Base-by-base conservation (phyloP, 345 rosid genomes). In the Lepidium didymum region DNA sequence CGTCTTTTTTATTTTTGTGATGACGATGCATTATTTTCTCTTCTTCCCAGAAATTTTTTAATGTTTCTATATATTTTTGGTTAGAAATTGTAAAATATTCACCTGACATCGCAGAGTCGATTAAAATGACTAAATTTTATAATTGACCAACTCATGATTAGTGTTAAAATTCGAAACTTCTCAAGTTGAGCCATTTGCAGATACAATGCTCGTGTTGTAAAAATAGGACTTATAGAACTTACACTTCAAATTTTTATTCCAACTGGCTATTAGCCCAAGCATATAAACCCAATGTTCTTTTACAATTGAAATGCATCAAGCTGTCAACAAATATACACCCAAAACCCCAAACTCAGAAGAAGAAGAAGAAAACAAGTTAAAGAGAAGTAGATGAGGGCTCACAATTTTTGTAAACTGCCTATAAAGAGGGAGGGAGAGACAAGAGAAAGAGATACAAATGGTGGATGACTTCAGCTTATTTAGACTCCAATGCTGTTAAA, bases 381-480 rank as follows among this genome's bases (percentile, higher is more conserved):
- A 73, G 55, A 49, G 0, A 73, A 59, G 35, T 45, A 47, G 13
- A 51, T 25, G 40, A 51, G 21, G 43, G 15, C 19, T 46, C 47
- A 16, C 58, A 40, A 67, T 18, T 55, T 31, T 44, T 44, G 31
- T 21, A 56, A 44, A 56, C 15, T 55, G 55, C 56, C 69, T 33
- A 31, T 18, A 38, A 49, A 16, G 37, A 34, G 21, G 66, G 66
- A 57, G 6, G 5, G 55, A 40, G 34, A 29, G 65, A 47, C 4
- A 25, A 27, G 5, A 27, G 62, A 3, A 31, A 50, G 62, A 73
- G 62, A 52, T 36, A 60, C 77, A 59, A 44, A 67, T 67, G 67
- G 56, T 74, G 27, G 68, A 53, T 43, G 68, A 29, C 56, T 60
- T 67, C 68, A 67, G 69, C 73, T 75, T 77, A 77, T 80, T 79